phyloP scores from a whole-genome alignment of 179 eudicot species.

The Spergularia azorica region DNA sequence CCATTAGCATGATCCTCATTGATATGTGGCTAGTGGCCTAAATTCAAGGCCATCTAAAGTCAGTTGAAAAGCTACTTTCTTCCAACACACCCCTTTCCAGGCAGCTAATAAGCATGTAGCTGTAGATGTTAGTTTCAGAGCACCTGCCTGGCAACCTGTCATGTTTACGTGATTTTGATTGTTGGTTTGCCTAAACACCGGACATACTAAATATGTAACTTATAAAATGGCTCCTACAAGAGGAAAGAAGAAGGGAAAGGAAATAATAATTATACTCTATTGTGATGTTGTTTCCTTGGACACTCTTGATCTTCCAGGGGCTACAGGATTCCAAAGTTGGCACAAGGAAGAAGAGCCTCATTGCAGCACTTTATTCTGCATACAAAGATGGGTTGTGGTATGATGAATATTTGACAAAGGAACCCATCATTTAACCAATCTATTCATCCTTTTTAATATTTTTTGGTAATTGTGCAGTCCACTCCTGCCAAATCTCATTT shows the following conservation, averaged over 20 bases:
- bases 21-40: background rate
- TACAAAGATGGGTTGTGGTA: conserved; percentile 62
- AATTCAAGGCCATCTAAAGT: no score
- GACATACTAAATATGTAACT: background rate
- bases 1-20: background rate
- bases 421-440: background rate
- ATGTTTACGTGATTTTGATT: conserved; percentile 6
- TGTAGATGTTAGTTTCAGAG: background rate
- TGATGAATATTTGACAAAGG: background rate
- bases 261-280: conserved; percentile 7
- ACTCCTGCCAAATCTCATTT: conserved; percentile 44
- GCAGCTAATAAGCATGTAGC: no score
- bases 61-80: no score
- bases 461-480: conserved; percentile 49
- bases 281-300: background rate
- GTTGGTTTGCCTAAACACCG: background rate
- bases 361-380: conserved; percentile 57
- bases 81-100: no score
- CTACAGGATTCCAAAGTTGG: conserved; percentile 54
- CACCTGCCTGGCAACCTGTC: background rate
- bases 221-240: background rate
- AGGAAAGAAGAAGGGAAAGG: background rate
- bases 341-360: conserved; percentile 67
- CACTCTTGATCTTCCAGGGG: conserved; percentile 15
- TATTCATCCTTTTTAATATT: background rate